Evolutionary conservation across 1,139 yeast genomes (phyloP).

Genomic region (Diutina pseudorugosa): DNA sequence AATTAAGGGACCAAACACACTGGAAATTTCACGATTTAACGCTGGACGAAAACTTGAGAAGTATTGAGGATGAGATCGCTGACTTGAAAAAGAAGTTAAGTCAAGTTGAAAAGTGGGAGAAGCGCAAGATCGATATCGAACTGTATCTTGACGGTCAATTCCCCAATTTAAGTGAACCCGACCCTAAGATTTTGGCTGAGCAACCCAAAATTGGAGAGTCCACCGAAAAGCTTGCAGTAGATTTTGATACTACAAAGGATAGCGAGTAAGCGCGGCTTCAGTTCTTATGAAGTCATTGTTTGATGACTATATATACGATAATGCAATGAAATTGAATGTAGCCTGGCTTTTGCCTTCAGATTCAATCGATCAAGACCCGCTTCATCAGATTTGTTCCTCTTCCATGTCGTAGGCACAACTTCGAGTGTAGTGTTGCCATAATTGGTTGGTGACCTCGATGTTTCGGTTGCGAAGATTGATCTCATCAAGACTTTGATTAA

Average conservation of each 20-base stretch:
- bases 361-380: background rate
- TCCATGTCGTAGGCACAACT: background rate
- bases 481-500: conserved; percentile 50
- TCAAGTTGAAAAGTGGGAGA: conserved; percentile 40
- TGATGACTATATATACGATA: background rate
- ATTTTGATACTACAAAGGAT: background rate
- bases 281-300: background rate
- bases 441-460: conserved; percentile 60
- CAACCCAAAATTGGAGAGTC: background rate
- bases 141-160: conserved; percentile 25
- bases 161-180: background rate
- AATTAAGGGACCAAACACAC: conserved; percentile 38
- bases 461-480: conserved; percentile 58
- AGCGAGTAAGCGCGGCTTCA: background rate
- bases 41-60: conserved; percentile 45
- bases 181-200: background rate
- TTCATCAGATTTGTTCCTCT: background rate
- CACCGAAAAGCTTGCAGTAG: background rate
- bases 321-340: background rate
- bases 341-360: background rate
- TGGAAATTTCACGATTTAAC: conserved; percentile 40
- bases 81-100: conserved; percentile 44
- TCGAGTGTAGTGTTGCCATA: conserved; percentile 72
- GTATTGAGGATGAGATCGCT: conserved; percentile 56
- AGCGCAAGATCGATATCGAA: conserved; percentile 33